Conservation (phyloP, 116 monocot genomes). For the Zostera marina region DNA sequence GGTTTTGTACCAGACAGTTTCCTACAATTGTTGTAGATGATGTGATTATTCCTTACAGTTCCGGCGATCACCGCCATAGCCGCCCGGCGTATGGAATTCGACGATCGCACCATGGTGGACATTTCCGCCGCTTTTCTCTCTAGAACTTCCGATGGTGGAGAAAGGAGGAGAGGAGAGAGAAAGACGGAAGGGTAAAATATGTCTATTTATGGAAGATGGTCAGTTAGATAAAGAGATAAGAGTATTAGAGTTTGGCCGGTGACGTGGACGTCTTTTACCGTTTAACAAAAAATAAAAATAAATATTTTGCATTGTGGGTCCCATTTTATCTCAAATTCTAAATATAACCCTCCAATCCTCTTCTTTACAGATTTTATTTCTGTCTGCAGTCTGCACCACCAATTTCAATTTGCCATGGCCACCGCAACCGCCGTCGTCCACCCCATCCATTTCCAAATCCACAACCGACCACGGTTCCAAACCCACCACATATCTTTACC, state of each 20-base stretch:
- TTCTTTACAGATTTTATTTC: too few species aligned
- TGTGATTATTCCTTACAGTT: slow-evolving; percentile 30
- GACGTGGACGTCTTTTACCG: too few species aligned
- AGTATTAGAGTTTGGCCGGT: too few species aligned
- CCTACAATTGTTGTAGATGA: slow-evolving; percentile 58
- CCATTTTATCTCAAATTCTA: too few species aligned
- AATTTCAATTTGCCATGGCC: neutral
- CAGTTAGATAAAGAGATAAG: too few species aligned
- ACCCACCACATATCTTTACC: neutral
- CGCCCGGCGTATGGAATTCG: neutral
- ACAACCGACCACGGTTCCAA: neutral
- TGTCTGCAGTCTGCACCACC: neutral
- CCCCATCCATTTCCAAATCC: neutral
- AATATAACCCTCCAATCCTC: neutral
- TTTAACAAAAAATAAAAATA: too few species aligned
- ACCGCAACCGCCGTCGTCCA: neutral
- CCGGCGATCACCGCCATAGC: neutral
- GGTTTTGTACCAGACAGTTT: slow-evolving; percentile 29
- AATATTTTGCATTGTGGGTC: too few species aligned
- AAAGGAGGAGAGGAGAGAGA: neutral
- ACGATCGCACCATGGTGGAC: neutral
- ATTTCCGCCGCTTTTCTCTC: neutral
- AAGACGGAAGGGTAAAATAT: too few species aligned
- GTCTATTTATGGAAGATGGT: too few species aligned
- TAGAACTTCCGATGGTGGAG: neutral